phyloP scores from a whole-genome alignment of 2,329 filamentous ascomycete species.

The Chaetomium globosum region DNA sequence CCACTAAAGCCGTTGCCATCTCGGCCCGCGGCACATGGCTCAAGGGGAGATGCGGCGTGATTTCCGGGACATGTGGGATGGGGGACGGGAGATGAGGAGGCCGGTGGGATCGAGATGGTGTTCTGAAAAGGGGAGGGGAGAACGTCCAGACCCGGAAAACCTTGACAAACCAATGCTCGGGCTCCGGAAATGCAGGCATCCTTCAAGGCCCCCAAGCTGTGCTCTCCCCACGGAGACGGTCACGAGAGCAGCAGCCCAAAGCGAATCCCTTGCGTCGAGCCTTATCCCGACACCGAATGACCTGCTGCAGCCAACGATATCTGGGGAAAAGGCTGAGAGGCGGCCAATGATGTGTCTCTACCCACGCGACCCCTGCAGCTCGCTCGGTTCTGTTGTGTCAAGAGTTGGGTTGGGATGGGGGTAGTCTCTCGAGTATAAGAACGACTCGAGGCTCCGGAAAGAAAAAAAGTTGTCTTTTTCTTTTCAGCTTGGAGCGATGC shows the following conservation, averaged over 20 bases:
- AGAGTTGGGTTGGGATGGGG: conserved; percentile 17
- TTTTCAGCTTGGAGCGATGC: not conserved
- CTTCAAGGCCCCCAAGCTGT: not conserved
- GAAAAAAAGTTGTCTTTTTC: not conserved
- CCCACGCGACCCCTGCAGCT: conserved; percentile 22
- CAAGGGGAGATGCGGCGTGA: not conserved
- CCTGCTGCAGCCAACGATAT: conserved; percentile 18
- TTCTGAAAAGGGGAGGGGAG: not conserved
- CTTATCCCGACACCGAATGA: conserved; percentile 21
- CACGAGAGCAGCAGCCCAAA: conserved; percentile 19
- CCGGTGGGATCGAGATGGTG: not conserved
- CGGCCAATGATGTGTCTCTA: conserved; percentile 20
- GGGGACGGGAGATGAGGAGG: not conserved
- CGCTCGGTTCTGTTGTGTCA: conserved; percentile 24
- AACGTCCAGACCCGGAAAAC: not conserved
- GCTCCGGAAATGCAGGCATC: conserved; percentile 7
- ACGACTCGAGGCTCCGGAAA: not conserved
- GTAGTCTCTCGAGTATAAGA: conserved; percentile 14
- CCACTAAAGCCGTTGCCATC: not conserved
- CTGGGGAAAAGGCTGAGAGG: conserved; percentile 6
- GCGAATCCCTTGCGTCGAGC: not conserved
- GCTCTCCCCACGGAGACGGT: conserved; percentile 9
- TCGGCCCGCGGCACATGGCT: not conserved
- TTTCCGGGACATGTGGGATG: not conserved
- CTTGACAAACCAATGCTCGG: not conserved